phyloP scores from a whole-genome alignment of 352 stramenopile genomes.

The Pythium phragmitis region DNA sequence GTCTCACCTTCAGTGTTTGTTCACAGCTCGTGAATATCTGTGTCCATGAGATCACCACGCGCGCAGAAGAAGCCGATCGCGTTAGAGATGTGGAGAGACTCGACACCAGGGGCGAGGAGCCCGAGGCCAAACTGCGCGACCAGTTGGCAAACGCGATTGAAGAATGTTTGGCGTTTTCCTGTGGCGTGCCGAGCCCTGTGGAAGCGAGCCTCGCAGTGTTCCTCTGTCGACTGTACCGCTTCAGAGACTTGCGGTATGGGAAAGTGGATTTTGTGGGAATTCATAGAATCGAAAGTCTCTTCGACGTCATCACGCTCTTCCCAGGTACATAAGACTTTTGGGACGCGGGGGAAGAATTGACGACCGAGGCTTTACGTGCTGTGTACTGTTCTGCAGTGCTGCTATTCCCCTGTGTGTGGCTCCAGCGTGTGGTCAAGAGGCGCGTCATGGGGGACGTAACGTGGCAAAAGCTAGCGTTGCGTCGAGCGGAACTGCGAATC shows the following conservation, averaged over 20 bases:
- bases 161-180: slow-evolving; percentile 45
- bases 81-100: not conserved
- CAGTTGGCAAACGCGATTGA: slow-evolving; percentile 28
- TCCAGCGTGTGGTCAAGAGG: slow-evolving; percentile 45
- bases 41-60: slow-evolving; percentile 2
- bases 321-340: slow-evolving; percentile 34
- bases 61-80: not conserved
- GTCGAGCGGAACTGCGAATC: slow-evolving; percentile 37
- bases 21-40: slow-evolving; percentile 4
- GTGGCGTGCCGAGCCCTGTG: slow-evolving; percentile 31
- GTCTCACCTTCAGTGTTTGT: not conserved
- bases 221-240: slow-evolving; percentile 9
- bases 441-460: slow-evolving; percentile 50
- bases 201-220: slow-evolving; percentile 17
- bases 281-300: slow-evolving; percentile 34
- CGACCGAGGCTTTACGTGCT: not conserved
- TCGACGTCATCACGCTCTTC: slow-evolving; percentile 48
- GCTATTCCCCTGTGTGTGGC: slow-evolving; percentile 62
- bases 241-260: not conserved
- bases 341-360: not conserved
- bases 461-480: slow-evolving; percentile 40
- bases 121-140: not conserved
- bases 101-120: not conserved
- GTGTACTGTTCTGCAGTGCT: slow-evolving; percentile 36
- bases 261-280: slow-evolving; percentile 24